Conservation (phyloP, 1,139 yeast species). For the Magnusiomyces fungicola region DNA sequence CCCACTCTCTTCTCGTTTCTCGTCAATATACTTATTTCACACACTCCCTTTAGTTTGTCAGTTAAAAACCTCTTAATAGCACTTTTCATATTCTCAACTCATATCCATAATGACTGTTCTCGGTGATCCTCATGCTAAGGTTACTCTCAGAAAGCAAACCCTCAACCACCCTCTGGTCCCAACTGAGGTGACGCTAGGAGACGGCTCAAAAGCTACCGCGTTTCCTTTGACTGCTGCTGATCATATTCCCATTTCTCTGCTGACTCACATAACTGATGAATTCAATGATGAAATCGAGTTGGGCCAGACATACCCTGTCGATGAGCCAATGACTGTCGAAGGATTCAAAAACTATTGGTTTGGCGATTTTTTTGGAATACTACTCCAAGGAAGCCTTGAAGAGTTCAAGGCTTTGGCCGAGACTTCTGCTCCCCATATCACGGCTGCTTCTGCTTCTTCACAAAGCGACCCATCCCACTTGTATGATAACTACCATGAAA, state of each 20-base stretch:
- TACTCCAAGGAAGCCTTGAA: slow-evolving; percentile 30
- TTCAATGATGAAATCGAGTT: slow-evolving; percentile 77
- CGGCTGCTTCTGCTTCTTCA: slow-evolving; percentile 12
- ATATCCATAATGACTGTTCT: slow-evolving; percentile 10
- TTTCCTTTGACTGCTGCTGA: slow-evolving; percentile 13
- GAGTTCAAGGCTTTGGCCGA: slow-evolving; percentile 7
- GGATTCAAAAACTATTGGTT: slow-evolving; percentile 72
- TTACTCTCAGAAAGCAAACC: slow-evolving; percentile 8
- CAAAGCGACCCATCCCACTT: slow-evolving; percentile 4
- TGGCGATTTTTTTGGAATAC: slow-evolving; percentile 53
- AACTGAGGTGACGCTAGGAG: slow-evolving; percentile 7
- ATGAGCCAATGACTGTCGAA: slow-evolving; percentile 55
- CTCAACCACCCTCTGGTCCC: slow-evolving; percentile 11
- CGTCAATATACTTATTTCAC: neutral
- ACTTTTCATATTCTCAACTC: slow-evolving; percentile 1
- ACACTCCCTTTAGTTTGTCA: neutral
- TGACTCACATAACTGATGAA: slow-evolving; percentile 70
- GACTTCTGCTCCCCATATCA: neutral
- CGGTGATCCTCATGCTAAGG: slow-evolving; percentile 9
- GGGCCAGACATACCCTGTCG: slow-evolving; percentile 76
- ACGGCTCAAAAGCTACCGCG: slow-evolving; percentile 10
- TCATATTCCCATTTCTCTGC: slow-evolving; percentile 56
- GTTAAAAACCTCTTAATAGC: neutral
- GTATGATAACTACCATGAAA: slow-evolving; percentile 11
- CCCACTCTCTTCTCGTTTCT: neutral